Base-by-base conservation (phyloP, 495 filamentous ascomycete species). In the Penicillium subrubescens region DNA sequence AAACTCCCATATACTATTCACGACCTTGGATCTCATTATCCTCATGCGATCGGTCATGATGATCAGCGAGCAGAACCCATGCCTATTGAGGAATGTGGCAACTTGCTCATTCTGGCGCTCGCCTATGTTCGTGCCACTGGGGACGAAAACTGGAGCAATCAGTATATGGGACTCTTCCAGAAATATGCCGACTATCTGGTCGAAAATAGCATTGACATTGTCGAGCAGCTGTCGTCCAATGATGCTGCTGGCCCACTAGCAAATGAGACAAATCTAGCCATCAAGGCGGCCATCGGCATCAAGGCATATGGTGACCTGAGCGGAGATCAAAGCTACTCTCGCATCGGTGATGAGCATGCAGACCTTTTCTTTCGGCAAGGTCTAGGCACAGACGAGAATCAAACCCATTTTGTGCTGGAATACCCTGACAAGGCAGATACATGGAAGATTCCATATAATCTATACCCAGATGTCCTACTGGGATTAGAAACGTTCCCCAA, bases 201-300 rank as follows among this genome's bases (percentile, higher is more conserved):
- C 17, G 70, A 77, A 4, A 81, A 83, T 57, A 76, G 81, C 37
- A 68, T 87, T 23, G 64, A 85, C 34, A 82, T 83, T 8, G 70
- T 73, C 2, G 62, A 75, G 3, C 86, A 88, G 65, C 76, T 85
- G 15, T 85, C 82, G 43, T 85, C 83, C 3, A 85, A 86, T 64
- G 86, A 87, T 66, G 81, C 81, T 21, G 79, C 80, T 7, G 83
- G 82, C 1, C 68, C 78, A 14, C 69, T 83, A 0, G 73, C 81
- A 8, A 86, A 87, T 63, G 81, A 86, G 65, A 87, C 84, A 3
- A 84, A 83, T 62, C 77, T 87, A 2, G 85, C 85, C 5, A 84
- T 87, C 66, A 86, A 86, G 57, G 81, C 83, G 29, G 83, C 84
- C 3, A 77, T 88, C 3, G 84, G 80, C 2, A 73, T 88, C 33